Evolutionary conservation across 345 rosid species (phyloP).

Genomic region (Mallotus nudiflorus): DNA sequence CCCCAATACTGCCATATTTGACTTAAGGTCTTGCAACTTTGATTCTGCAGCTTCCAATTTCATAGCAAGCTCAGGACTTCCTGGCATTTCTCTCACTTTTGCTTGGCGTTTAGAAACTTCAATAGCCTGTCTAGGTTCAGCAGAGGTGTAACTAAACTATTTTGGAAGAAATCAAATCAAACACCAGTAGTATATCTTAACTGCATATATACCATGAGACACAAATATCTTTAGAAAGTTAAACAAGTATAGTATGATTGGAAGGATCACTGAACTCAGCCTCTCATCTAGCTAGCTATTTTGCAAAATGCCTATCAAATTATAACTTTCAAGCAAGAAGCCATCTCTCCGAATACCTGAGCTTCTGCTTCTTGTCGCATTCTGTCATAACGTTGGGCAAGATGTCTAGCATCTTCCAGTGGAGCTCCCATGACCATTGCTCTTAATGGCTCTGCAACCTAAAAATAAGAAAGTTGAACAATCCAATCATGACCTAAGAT

Average conservation of each 20-base stretch:
- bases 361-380: slow-evolving; percentile 94
- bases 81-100: slow-evolving; percentile 67
- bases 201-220: not conserved
- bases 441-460: slow-evolving; percentile 95
- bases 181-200: not conserved
- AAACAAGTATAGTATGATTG: not conserved
- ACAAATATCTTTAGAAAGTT: too few species aligned
- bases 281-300: not conserved
- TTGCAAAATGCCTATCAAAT: not conserved
- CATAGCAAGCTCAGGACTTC: slow-evolving; percentile 60
- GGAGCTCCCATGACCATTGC: slow-evolving; percentile 97
- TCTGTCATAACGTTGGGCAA: slow-evolving; percentile 94
- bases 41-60: slow-evolving; percentile 78
- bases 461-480: slow-evolving; percentile 29
- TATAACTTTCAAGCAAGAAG: not conserved
- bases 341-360: slow-evolving; percentile 56
- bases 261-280: not conserved
- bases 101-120: slow-evolving; percentile 88
- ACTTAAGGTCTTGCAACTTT: slow-evolving; percentile 74
- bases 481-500: slow-evolving; percentile 11
- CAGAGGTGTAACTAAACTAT: slow-evolving; percentile 16
- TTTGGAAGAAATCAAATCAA: not conserved
- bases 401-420: slow-evolving; percentile 92
- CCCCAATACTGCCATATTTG: slow-evolving; percentile 73
- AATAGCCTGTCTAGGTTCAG: slow-evolving; percentile 67